Evolutionary conservation across 192 early-diverging fungal species (phyloP), one percentile per base, ranked within the genome.

Genomic region (Powellomyces hirtus): DNA sequence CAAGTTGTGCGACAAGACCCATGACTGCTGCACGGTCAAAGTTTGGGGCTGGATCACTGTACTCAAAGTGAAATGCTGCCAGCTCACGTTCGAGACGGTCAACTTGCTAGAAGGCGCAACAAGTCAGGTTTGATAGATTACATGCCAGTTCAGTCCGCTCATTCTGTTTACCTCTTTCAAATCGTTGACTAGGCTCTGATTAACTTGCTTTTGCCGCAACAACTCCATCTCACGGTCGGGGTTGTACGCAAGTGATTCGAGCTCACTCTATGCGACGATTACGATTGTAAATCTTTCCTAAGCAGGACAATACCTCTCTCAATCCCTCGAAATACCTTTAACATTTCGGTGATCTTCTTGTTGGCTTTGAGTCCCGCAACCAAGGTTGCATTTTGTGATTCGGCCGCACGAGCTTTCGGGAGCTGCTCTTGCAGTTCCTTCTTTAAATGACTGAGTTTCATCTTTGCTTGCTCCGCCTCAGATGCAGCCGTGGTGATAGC

Each of bases 11-110:
- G 26, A 98, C 91, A n/a, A 96, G 77, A 3, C 97, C 97, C 69
- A 91, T 94, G 44, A 99, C 94, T 66, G 89, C 82, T 46, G 80
- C 77, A 3, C 92, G 89, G 72, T 97, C 90, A 85, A 99, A 97
- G 75, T 90, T 87, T 4, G 90, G 88, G 24, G 81, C 75, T 0
- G 96, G 97, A 57, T 96, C 86, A 26, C 74, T 76, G 75, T 97
- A 99, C 38, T 83, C 70, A 64, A 99, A 97, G 26, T 93, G 55
- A 20, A 78, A 50, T 20, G 58, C 51, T 22, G 40, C 57, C 31
- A 80, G 77, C 14, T 77, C 68, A 22, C 71, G 44, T 58, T 82
- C 77, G 24, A 79, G 42, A 0, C 45, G 26, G 8, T 74, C 62
- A 38, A 78, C 57, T 26, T 50, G 60, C 69, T 83, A 30, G 2